These are phyloP conservation scores for Aquilaria sinensis DNA, from an alignment of 345 rosid species.

Conservation along the genomic window DNA sequence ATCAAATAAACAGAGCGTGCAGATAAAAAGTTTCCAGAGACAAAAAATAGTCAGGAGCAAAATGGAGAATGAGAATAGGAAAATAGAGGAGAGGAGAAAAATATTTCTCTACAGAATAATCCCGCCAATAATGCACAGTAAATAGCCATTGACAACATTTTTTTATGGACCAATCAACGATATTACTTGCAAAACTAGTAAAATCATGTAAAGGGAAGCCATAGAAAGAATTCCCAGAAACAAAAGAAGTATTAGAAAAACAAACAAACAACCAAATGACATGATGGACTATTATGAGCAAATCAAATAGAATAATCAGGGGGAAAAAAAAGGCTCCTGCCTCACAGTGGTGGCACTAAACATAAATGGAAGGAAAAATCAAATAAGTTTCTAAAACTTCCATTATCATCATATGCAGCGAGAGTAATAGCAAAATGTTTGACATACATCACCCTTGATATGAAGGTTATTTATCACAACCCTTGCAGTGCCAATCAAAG, in stretches of 20 bases:
- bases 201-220: too few species aligned
- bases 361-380: not conserved
- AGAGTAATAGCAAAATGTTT: constrained; percentile 1
- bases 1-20: not conserved
- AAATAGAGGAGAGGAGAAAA: not conserved
- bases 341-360: not conserved
- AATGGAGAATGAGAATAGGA: not conserved
- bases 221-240: not conserved
- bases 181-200: too few species aligned
- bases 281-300: not conserved
- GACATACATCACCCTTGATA: constrained; percentile 92
- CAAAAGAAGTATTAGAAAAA: not conserved
- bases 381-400: too few species aligned
- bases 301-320: not conserved
- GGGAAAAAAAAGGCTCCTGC: not conserved
- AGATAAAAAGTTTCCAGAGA: not conserved
- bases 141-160: too few species aligned
- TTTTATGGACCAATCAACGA: too few species aligned
- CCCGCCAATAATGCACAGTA: too few species aligned
- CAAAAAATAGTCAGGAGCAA: not conserved
- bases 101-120: too few species aligned
- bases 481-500: constrained; percentile 79
- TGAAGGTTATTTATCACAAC: constrained; percentile 87
- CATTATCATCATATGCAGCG: too few species aligned
- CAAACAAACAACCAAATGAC: not conserved